Conservation (phyloP, 768 basidiomycete species). For the Lactarius akahatsu region DNA sequence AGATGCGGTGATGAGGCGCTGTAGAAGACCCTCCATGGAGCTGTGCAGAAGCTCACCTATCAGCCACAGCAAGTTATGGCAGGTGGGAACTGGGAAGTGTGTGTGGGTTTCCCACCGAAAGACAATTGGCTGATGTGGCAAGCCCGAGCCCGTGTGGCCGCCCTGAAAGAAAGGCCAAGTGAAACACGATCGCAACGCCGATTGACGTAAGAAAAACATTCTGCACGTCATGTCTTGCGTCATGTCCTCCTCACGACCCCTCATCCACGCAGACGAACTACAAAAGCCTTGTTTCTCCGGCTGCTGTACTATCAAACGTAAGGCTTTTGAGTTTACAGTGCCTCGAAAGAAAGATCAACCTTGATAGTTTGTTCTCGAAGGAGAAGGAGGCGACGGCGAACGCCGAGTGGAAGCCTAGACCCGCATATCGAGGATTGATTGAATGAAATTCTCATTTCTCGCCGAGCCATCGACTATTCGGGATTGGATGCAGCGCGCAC, state of each 20-base stretch:
- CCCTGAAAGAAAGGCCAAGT: no score
- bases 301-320: not conserved
- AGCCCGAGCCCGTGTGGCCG: no score
- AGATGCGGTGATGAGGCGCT: not conserved
- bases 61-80: not conserved
- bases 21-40: not conserved
- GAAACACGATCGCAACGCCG: not conserved
- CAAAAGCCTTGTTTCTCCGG: not conserved
- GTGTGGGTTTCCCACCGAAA: not conserved
- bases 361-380: not conserved
- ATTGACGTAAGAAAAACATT: not conserved
- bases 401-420: not conserved
- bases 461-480: not conserved
- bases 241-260: not conserved
- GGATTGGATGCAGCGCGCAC: constrained; percentile 1
- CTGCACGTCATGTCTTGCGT: no score
- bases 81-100: not conserved
- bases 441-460: not conserved
- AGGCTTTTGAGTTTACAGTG: not conserved
- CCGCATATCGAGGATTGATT: not conserved
- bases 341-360: not conserved
- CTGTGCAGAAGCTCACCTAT: not conserved
- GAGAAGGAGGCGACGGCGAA: not conserved
- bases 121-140: not conserved
- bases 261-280: not conserved